Percentiles rank a stretch among this genome's conserved stretches.
These are phyloP conservation scores for Blastomyces silverae DNA, from an alignment of 2,329 filamentous ascomycete species.

Conservation along the genomic window DNA sequence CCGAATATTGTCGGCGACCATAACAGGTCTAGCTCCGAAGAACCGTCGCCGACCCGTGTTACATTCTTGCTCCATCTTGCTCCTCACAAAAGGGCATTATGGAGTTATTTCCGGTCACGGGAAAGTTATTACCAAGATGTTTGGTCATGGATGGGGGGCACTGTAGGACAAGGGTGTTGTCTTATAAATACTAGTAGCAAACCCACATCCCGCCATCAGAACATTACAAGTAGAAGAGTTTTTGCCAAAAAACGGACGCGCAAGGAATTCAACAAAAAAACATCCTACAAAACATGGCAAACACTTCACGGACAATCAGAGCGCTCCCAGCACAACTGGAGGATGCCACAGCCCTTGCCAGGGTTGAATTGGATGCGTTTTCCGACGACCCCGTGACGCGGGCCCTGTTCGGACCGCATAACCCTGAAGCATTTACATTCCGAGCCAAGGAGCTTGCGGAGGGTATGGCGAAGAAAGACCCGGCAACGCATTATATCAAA, in stretches of 20 bases:
- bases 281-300: background rate
- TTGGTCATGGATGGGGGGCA: background rate
- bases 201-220: background rate
- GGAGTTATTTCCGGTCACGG: no score
- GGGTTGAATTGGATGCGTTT: conserved; percentile 39
- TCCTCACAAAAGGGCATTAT: no score
- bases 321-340: conserved; percentile 20
- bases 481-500: conserved; percentile 1
- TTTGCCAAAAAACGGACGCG: background rate
- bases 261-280: background rate
- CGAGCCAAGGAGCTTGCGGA: conserved; percentile 13
- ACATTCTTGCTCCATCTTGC: no score
- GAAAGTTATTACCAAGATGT: background rate
- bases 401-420: conserved; percentile 14
- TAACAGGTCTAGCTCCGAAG: no score
- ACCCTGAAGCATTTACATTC: background rate
- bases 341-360: conserved; percentile 19
- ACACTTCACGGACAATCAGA: conserved; percentile 14
- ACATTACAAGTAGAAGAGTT: background rate
- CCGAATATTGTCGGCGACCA: no score
- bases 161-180: background rate
- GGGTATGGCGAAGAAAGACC: conserved; percentile 8
- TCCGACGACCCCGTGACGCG: conserved; percentile 11
- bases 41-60: no score
- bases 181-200: background rate